These are phyloP conservation scores for Coemansia sp. DNA, from an alignment of 192 early-diverging fungal genomes.

Conservation along the genomic window DNA sequence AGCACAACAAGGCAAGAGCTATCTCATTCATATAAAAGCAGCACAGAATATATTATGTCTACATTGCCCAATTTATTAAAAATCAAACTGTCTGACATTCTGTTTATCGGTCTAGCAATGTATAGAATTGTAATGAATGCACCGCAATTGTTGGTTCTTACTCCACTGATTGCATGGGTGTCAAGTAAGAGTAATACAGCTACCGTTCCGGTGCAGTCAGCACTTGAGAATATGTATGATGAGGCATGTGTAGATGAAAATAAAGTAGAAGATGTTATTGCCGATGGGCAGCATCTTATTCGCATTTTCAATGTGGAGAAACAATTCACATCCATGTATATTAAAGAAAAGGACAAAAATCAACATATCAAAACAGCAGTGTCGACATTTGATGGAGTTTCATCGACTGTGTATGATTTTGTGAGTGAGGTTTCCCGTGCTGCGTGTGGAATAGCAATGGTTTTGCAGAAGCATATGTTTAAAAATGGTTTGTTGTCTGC, in stretches of 20 bases:
- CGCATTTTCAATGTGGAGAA: slow-evolving; percentile 57
- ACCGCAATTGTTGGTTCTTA: no score
- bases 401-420: no score
- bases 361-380: slow-evolving; percentile 56
- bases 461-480: no score
- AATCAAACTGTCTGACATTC: no score
- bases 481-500: not conserved
- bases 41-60: not conserved
- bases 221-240: not conserved
- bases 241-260: not conserved
- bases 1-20: slow-evolving; percentile 1
- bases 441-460: no score
- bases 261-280: not conserved
- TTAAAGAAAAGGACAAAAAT: slow-evolving; percentile 61
- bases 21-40: not conserved
- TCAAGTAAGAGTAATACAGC: not conserved
- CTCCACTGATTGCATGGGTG: not conserved
- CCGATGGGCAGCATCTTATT: no score
- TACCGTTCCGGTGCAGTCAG: not conserved
- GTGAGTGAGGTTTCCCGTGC: no score
- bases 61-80: not conserved
- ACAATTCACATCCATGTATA: slow-evolving; percentile 59
- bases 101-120: not conserved
- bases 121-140: no score
- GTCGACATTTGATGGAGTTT: not conserved